phyloP scores from a whole-genome alignment of 495 filamentous ascomycete genomes.

The Neurospora sp. region DNA sequence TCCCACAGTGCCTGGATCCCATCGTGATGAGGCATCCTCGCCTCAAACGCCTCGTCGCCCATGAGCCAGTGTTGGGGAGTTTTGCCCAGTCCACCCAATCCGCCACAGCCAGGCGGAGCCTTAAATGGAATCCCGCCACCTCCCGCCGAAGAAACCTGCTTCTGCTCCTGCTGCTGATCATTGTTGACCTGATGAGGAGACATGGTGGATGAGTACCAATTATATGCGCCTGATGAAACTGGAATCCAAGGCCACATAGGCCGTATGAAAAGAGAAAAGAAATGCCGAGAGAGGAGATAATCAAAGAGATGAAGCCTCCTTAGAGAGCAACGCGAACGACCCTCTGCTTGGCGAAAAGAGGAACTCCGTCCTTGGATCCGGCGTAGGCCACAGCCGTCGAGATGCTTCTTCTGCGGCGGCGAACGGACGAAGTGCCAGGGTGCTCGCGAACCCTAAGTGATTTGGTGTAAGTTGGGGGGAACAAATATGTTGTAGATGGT shows the following conservation, averaged over 20 bases:
- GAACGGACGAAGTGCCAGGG: conserved; percentile 4
- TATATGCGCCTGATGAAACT: neutral
- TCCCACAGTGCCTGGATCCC: conserved; percentile 68
- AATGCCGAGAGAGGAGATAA: neutral
- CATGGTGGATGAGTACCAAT: conserved; percentile 10
- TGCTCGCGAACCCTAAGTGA: conserved; percentile 15
- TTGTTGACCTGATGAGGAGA: conserved; percentile 8
- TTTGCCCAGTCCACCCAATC: neutral
- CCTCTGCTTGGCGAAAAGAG: conserved; percentile 22
- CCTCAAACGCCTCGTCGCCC: conserved; percentile 31
- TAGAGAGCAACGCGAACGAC: conserved; percentile 11
- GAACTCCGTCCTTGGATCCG: conserved; percentile 19
- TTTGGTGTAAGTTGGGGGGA: neutral
- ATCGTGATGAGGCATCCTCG: conserved; percentile 52
- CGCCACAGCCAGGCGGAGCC: neutral
- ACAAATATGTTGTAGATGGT: neutral
- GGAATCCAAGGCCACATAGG: neutral
- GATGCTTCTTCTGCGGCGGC: conserved; percentile 18
- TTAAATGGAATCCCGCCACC: neutral
- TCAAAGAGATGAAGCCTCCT: neutral
- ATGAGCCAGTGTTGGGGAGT: conserved; percentile 22
- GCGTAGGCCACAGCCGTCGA: conserved; percentile 10
- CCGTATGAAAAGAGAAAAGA: neutral
- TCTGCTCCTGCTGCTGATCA: neutral
- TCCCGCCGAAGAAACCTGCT: neutral